phyloP scores from a whole-genome alignment of 1,139 yeast species.

The Hanseniaspora uvarum region DNA sequence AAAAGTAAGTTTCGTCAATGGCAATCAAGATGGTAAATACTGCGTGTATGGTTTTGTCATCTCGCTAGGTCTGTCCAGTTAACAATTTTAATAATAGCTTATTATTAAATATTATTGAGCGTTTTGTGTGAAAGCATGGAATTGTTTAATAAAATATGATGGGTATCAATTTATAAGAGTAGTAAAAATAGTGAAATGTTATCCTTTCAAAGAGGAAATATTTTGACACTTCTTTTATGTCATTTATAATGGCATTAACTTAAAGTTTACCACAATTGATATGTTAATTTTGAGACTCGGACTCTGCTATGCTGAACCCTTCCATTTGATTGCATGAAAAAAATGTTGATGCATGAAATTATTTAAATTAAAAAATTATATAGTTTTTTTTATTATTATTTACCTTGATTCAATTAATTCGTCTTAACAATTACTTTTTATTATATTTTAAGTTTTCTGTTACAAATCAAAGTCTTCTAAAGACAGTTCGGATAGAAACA shows the following conservation, averaged over 20 bases:
- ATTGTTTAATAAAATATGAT: background rate
- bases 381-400: background rate
- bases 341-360: background rate
- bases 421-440: background rate
- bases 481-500: background rate
- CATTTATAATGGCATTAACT: background rate
- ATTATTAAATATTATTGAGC: conserved; percentile 4
- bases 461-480: background rate
- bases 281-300: conserved; percentile 13
- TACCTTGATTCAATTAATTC: background rate
- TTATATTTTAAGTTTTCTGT: background rate
- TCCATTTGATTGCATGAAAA: background rate
- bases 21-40: conserved; percentile 16
- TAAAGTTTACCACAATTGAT: background rate
- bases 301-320: conserved; percentile 18
- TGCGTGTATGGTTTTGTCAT: conserved; percentile 17
- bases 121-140: background rate
- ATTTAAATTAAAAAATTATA: background rate
- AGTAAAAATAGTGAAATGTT: background rate
- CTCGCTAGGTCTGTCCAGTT: conserved; percentile 17
- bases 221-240: background rate
- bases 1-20: background rate
- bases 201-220: background rate
- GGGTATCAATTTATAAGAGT: conserved; percentile 1
- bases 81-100: conserved; percentile 3